These are phyloP conservation scores for Blastobotrys petasosporus DNA, from an alignment of 1,139 yeast species.

Conservation along the genomic window DNA sequence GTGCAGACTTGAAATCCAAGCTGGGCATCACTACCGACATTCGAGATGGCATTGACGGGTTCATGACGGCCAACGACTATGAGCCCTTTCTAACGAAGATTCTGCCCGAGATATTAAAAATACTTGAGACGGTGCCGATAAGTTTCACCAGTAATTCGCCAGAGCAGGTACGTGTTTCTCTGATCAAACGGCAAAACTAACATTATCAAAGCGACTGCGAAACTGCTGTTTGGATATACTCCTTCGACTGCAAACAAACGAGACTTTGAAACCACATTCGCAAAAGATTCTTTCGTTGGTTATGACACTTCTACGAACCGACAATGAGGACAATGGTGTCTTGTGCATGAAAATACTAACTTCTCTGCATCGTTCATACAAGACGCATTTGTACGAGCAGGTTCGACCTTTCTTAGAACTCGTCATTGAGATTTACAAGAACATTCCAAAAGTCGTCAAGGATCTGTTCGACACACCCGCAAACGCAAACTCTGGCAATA, in stretches of 20 bases:
- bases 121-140: slow-evolving; percentile 65
- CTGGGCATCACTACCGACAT: slow-evolving; percentile 71
- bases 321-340: slow-evolving; percentile 95
- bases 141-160: slow-evolving; percentile 41
- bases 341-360: slow-evolving; percentile 86
- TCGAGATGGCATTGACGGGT: slow-evolving; percentile 78
- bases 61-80: slow-evolving; percentile 74
- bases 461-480: slow-evolving; percentile 47
- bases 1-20: slow-evolving; percentile 49
- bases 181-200: slow-evolving; percentile 5
- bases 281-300: slow-evolving; percentile 55
- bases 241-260: slow-evolving; percentile 78
- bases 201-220: slow-evolving; percentile 44
- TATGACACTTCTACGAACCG: slow-evolving; percentile 56
- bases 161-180: slow-evolving; percentile 28
- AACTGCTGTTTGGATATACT: slow-evolving; percentile 71
- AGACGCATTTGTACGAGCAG: slow-evolving; percentile 57
- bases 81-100: slow-evolving; percentile 38
- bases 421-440: slow-evolving; percentile 70
- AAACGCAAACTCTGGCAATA: slow-evolving; percentile 18
- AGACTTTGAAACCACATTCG: slow-evolving; percentile 70
- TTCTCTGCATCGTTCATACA: slow-evolving; percentile 82
- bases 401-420: slow-evolving; percentile 76
- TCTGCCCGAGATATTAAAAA: slow-evolving; percentile 32
- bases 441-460: slow-evolving; percentile 69